Percentiles rank a stretch among this genome's conserved stretches.
These are phyloP conservation scores for Aspergillus udagawae DNA, from an alignment of 2,329 filamentous ascomycete species.

Conservation along the genomic window DNA sequence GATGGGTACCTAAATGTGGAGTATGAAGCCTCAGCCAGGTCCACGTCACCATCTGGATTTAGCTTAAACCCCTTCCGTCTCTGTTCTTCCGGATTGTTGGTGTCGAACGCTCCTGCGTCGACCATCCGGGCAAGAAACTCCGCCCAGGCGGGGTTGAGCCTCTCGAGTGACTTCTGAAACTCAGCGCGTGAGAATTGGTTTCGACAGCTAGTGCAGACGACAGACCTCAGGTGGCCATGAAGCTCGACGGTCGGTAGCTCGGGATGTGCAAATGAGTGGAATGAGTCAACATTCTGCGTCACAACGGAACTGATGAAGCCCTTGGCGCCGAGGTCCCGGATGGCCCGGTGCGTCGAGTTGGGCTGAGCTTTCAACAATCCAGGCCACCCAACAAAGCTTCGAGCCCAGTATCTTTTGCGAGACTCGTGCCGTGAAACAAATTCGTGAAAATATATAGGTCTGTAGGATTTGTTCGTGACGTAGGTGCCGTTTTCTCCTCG, in stretches of 20 bases:
- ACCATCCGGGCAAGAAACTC: conserved; percentile 69
- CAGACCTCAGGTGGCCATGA: conserved; percentile 81
- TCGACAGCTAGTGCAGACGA: conserved; percentile 76
- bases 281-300: conserved; percentile 96
- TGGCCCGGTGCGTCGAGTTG: conserved; percentile 74
- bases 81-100: conserved; percentile 69
- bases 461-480: conserved; percentile 81
- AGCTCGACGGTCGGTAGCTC: conserved; percentile 72
- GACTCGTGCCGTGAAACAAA: conserved; percentile 78
- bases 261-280: conserved; percentile 77
- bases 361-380: conserved; percentile 73
- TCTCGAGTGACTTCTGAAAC: conserved; percentile 73
- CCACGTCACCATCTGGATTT: conserved; percentile 93
- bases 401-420: conserved; percentile 90
- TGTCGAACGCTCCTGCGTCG: conserved; percentile 69
- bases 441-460: conserved; percentile 90
- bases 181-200: conserved; percentile 64
- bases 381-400: conserved; percentile 90
- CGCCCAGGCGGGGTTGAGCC: conserved; percentile 82
- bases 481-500: conserved; percentile 87
- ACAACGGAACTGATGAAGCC: conserved; percentile 74
- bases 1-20: conserved; percentile 86
- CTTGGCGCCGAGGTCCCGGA: conserved; percentile 66
- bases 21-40: conserved; percentile 82
- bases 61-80: conserved; percentile 67